These are phyloP conservation scores for Nakaseomyces nivariensis DNA, from an alignment of 1,139 yeast genomes.

Conservation along the genomic window DNA sequence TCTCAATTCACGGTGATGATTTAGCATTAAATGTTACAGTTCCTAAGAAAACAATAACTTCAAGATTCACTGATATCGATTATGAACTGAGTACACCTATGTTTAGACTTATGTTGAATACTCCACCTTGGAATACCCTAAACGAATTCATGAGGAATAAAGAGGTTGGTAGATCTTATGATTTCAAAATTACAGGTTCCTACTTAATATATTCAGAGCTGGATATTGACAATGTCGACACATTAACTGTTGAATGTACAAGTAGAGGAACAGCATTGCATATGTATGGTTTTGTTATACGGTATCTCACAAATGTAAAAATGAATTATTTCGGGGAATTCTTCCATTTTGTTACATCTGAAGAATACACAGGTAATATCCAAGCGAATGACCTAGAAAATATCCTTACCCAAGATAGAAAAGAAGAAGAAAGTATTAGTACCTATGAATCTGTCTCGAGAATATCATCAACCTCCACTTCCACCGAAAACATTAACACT, in stretches of 20 bases:
- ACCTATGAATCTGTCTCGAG: not conserved
- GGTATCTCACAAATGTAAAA: conserved; percentile 64
- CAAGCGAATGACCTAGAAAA: conserved; percentile 3
- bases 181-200: conserved; percentile 54
- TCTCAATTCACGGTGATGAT: conserved; percentile 63
- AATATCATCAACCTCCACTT: conserved; percentile 1
- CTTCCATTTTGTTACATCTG: conserved; percentile 74
- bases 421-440: not conserved
- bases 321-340: conserved; percentile 88
- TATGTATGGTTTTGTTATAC: conserved; percentile 69
- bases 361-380: conserved; percentile 48
- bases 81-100: conserved; percentile 48
- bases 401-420: not conserved
- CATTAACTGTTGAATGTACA: conserved; percentile 51
- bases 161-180: conserved; percentile 55
- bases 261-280: conserved; percentile 62
- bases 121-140: conserved; percentile 90
- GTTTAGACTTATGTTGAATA: conserved; percentile 53
- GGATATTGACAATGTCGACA: conserved; percentile 59
- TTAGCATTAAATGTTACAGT: conserved; percentile 40
- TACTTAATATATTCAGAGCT: conserved; percentile 52
- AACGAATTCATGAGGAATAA: conserved; percentile 56
- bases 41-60: conserved; percentile 54
- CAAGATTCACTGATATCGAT: conserved; percentile 46
- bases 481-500: conserved; percentile 1